Evolutionary conservation across 139 green algal species (phyloP).

Genomic region (Medakamo hakoo): DNA sequence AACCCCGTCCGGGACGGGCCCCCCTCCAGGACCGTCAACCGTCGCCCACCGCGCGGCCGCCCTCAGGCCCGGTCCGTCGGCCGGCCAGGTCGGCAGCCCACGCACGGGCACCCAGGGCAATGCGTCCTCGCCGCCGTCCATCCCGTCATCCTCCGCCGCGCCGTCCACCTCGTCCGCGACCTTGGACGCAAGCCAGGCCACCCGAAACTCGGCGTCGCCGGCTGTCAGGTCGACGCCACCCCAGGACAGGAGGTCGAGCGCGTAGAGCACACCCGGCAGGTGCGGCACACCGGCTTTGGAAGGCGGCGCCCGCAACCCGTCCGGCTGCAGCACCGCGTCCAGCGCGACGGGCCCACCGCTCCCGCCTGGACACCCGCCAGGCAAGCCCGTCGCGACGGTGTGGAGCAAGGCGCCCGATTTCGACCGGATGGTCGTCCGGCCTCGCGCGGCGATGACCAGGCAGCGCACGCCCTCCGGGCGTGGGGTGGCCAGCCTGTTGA

Average conservation of each 20-base stretch:
- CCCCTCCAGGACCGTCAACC: constrained; percentile 10
- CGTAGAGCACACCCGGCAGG: background rate
- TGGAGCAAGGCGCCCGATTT: constrained; percentile 38
- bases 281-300: background rate
- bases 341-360: constrained; percentile 27
- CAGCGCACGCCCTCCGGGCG: constrained; percentile 72
- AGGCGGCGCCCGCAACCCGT: background rate
- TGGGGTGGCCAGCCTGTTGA: constrained; percentile 56
- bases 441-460: constrained; percentile 44
- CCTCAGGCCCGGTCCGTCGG: too few relatives aligned
- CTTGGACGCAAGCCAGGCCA: constrained; percentile 53
- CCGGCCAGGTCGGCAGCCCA: too few relatives aligned
- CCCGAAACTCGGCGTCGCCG: constrained; percentile 68
- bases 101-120: too few relatives aligned
- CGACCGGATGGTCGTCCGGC: constrained; percentile 22
- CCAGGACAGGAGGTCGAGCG: constrained; percentile 72
- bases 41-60: constrained; percentile 23
- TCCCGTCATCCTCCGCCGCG: too few relatives aligned
- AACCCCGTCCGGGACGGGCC: constrained; percentile 59
- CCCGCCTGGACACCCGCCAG: constrained; percentile 17
- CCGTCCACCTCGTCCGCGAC: too few relatives aligned
- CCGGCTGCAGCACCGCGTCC: constrained; percentile 49
- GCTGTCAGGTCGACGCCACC: constrained; percentile 60
- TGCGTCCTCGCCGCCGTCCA: too few relatives aligned
- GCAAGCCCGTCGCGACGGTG: constrained; percentile 38